Evolutionary conservation across 108 stramenopile genomes (phyloP).

Genomic region (Stephanodiscus triporus): DNA sequence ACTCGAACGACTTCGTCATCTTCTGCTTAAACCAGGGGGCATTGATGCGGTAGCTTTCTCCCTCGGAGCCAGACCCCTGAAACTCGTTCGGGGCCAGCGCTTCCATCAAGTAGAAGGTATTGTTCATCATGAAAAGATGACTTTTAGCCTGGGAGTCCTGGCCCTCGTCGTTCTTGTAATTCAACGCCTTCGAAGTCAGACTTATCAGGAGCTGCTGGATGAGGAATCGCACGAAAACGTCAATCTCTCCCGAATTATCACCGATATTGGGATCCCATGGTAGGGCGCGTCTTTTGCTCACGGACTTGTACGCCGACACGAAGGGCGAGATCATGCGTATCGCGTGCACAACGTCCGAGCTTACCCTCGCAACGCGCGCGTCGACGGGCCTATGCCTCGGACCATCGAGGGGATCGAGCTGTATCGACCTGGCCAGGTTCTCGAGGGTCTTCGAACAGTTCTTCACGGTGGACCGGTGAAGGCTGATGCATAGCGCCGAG

Average conservation of each 20-base stretch:
- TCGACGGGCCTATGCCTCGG: slow-evolving; percentile 68
- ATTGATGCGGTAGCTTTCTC: slow-evolving; percentile 63
- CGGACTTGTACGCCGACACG: slow-evolving; percentile 85
- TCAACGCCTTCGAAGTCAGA: slow-evolving; percentile 75
- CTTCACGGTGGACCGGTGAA: slow-evolving; percentile 89
- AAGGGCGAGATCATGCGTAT: slow-evolving; percentile 81
- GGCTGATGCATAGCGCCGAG: slow-evolving; percentile 81
- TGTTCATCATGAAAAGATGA: slow-evolving; percentile 89
- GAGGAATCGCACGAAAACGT: slow-evolving; percentile 77
- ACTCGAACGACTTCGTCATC: slow-evolving; percentile 73
- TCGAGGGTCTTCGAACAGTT: slow-evolving; percentile 82
- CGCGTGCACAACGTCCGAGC: slow-evolving; percentile 79
- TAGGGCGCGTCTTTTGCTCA: slow-evolving; percentile 69
- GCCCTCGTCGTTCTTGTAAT: slow-evolving; percentile 66
- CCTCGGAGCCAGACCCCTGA: slow-evolving; percentile 19
- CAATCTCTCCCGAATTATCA: slow-evolving; percentile 84
- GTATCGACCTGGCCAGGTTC: slow-evolving; percentile 85
- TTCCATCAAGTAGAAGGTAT: slow-evolving; percentile 76
- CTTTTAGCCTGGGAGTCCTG: slow-evolving; percentile 59
- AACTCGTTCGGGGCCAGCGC: slow-evolving; percentile 59
- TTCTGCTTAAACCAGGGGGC: slow-evolving; percentile 81
- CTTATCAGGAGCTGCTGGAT: slow-evolving; percentile 77
- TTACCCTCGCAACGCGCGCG: slow-evolving; percentile 77
- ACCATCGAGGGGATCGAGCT: slow-evolving; percentile 78
- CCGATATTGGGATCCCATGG: slow-evolving; percentile 90